These are phyloP conservation scores for Aechmea fasciata DNA, from an alignment of 176 grass and related monocot genomes.

Conservation along the genomic window DNA sequence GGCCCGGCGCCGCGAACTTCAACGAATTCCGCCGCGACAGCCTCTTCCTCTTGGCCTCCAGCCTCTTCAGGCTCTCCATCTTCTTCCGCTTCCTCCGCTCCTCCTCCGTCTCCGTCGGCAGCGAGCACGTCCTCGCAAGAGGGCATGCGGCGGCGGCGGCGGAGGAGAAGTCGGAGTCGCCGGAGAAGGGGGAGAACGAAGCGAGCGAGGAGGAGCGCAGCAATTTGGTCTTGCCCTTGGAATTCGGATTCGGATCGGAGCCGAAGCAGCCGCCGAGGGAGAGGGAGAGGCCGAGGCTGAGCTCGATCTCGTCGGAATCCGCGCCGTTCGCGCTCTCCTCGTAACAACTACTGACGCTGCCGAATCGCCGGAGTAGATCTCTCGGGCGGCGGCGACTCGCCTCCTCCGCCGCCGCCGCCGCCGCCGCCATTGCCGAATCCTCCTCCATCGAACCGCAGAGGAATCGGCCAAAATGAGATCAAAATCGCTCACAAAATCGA, in stretches of 20 bases:
- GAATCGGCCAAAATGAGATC: too few relatives aligned
- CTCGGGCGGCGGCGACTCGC: neutral
- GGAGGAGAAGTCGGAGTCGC: neutral
- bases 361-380: neutral
- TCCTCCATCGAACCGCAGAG: neutral
- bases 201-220: conserved; percentile 45
- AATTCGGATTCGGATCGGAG: conserved; percentile 15
- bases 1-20: conserved; percentile 10
- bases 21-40: conserved; percentile 46
- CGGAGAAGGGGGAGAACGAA: neutral
- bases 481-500: too few relatives aligned
- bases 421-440: neutral
- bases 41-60: conserved; percentile 61
- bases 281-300: conserved; percentile 62
- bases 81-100: conserved; percentile 43
- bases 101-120: conserved; percentile 37
- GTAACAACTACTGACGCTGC: neutral
- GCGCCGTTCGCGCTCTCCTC: neutral
- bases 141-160: neutral
- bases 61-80: conserved; percentile 41
- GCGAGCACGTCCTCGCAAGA: conserved; percentile 42
- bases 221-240: conserved; percentile 16
- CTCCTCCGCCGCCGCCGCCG: neutral
- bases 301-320: conserved; percentile 42
- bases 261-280: conserved; percentile 63